These are phyloP conservation scores for Leucoagaricus sp. DNA, from an alignment of 1,284 basidiomycete species.

Conservation along the genomic window DNA sequence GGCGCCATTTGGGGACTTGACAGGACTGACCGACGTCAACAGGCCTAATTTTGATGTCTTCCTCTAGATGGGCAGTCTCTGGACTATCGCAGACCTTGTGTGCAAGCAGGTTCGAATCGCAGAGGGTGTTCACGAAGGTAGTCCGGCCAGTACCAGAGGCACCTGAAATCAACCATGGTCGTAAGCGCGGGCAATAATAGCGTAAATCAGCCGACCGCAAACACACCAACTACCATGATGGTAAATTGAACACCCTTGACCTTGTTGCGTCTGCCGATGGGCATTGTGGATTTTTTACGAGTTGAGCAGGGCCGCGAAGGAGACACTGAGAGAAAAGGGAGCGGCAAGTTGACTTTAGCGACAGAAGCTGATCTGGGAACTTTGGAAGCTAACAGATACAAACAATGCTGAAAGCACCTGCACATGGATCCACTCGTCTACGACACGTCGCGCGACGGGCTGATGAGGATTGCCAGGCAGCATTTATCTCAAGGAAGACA, in stretches of 20 bases:
- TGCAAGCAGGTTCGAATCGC: conserved; percentile 80
- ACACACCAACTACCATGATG: conserved; percentile 88
- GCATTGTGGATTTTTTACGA: conserved; percentile 31
- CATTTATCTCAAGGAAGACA: no score
- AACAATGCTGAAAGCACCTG: neutral
- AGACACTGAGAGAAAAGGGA: conserved; percentile 3
- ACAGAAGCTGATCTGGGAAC: neutral
- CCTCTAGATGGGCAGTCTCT: conserved; percentile 84
- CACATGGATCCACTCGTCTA: no score
- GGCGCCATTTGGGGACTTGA: neutral
- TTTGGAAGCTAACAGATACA: neutral
- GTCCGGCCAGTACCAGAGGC: conserved; percentile 93
- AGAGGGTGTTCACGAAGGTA: conserved; percentile 96
- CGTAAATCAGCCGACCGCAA: neutral
- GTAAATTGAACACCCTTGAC: conserved; percentile 95
- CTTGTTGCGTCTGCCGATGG: conserved; percentile 75
- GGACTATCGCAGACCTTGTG: conserved; percentile 82
- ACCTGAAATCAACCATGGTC: conserved; percentile 47
- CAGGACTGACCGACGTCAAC: conserved; percentile 78
- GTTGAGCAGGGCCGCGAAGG: conserved; percentile 15
- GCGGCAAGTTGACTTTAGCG: neutral
- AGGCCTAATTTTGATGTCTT: conserved; percentile 89
- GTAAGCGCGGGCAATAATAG: neutral
- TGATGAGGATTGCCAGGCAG: no score
- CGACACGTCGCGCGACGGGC: no score